Conservation (phyloP, 768 basidiomycete genomes). For the Mycena vulgaris region DNA sequence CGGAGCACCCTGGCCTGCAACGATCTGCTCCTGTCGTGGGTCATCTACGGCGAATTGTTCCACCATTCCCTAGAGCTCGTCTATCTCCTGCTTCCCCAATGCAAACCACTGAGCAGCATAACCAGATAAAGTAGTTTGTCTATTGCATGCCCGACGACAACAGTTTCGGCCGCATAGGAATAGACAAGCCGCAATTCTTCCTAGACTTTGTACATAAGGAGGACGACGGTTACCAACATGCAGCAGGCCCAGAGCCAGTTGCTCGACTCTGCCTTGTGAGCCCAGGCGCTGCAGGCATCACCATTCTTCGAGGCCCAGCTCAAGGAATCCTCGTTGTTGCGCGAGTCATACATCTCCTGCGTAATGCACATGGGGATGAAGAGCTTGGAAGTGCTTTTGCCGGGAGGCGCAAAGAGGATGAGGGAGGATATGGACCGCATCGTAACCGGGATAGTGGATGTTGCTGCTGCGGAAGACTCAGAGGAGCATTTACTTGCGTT, state of each 20-base stretch:
- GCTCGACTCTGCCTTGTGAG: slow-evolving; percentile 2
- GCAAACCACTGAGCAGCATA: slow-evolving; percentile 31
- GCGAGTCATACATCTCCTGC: not conserved
- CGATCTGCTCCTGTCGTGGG: slow-evolving; percentile 32
- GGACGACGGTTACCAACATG: slow-evolving; percentile 27
- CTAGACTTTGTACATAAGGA: slow-evolving; percentile 17
- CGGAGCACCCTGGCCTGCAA: not conserved
- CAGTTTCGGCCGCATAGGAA: slow-evolving; percentile 21
- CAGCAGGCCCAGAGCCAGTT: not conserved
- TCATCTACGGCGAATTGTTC: slow-evolving; percentile 34
- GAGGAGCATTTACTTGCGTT: not conserved
- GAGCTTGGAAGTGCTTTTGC: slow-evolving; percentile 22
- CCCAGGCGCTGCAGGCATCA: not conserved
- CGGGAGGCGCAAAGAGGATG: slow-evolving; percentile 21
- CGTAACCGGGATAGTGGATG: not conserved
- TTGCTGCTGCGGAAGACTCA: too few species aligned
- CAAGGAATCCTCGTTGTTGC: too few species aligned
- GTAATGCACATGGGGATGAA: slow-evolving; percentile 32
- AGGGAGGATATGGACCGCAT: slow-evolving; percentile 21
- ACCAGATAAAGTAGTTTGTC: slow-evolving; percentile 33
- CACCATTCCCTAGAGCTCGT: slow-evolving; percentile 32
- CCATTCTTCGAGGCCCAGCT: not conserved
- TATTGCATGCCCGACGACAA: slow-evolving; percentile 37
- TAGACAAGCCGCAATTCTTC: slow-evolving; percentile 19
- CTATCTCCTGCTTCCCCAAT: slow-evolving; percentile 13